phyloP scores from a whole-genome alignment of 352 stramenopile genomes.

The Pythium volutum region DNA sequence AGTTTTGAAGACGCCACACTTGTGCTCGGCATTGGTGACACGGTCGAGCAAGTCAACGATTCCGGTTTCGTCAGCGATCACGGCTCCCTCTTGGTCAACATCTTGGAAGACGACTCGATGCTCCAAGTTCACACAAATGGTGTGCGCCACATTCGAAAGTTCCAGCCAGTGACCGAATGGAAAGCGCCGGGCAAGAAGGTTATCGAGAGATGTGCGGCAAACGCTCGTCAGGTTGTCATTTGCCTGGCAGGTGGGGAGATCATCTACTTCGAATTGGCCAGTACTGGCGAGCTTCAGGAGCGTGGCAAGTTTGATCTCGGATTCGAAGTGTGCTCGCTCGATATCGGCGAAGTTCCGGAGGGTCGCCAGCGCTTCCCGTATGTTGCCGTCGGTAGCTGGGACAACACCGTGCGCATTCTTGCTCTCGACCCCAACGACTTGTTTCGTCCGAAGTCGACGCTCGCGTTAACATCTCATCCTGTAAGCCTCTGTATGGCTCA shows the following conservation, averaged over 20 bases:
- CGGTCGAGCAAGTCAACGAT: conserved; percentile 96
- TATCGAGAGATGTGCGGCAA: conserved; percentile 96
- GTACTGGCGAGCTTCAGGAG: conserved; percentile 92
- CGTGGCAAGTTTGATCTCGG: conserved; percentile 92
- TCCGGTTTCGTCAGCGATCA: conserved; percentile 94
- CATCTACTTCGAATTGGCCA: conserved; percentile 98
- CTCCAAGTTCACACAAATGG: conserved; percentile 96
- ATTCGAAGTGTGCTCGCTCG: conserved; percentile 97
- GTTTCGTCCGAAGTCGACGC: conserved; percentile 82
- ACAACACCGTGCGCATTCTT: conserved; percentile 92
- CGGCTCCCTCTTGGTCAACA: conserved; percentile 93
- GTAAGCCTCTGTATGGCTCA: conserved; percentile 80
- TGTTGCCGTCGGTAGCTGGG: conserved; percentile 93
- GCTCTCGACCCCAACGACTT: conserved; percentile 93
- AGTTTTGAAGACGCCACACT: conserved; percentile 99
- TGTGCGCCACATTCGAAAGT: conserved; percentile 94
- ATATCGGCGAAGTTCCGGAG: conserved; percentile 93
- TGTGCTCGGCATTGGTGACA: conserved; percentile 96
- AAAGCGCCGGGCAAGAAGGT: conserved; percentile 96
- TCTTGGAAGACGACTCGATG: conserved; percentile 94
- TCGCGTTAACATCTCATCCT: conserved; percentile 80
- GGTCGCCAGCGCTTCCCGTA: conserved; percentile 95
- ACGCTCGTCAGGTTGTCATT: conserved; percentile 96
- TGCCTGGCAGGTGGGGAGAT: conserved; percentile 94
- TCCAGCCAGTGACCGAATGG: conserved; percentile 95